Conservation (phyloP, 1,139 yeast species). For the Kurtzmaniella quercitrusa region DNA sequence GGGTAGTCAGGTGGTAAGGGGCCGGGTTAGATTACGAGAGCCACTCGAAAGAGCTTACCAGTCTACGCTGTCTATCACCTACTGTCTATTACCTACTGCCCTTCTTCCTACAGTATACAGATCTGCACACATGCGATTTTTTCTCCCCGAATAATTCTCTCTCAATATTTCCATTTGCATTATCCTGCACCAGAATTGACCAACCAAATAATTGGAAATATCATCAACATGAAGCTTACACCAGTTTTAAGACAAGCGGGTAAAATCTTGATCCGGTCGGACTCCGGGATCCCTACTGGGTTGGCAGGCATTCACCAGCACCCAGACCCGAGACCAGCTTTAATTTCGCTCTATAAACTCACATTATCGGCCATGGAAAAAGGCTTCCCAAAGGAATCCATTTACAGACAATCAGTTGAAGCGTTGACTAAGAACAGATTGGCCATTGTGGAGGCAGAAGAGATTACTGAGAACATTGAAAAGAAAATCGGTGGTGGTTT, state of each 20-base stretch:
- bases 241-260: slow-evolving; percentile 47
- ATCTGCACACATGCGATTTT: too few species aligned
- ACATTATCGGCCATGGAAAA: slow-evolving; percentile 57
- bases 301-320: slow-evolving; percentile 74
- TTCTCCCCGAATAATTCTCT: too few species aligned
- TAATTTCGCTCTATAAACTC: slow-evolving; percentile 64
- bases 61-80: too few species aligned
- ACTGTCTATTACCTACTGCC: too few species aligned
- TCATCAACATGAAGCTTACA: slow-evolving; percentile 36
- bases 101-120: too few species aligned
- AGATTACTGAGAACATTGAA: slow-evolving; percentile 67
- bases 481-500: slow-evolving; percentile 75
- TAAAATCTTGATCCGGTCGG: slow-evolving; percentile 63
- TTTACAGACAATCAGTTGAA: slow-evolving; percentile 75
- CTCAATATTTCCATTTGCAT: too few species aligned
- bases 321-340: slow-evolving; percentile 82
- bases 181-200: background rate
- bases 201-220: slow-evolving; percentile 3
- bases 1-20: too few species aligned
- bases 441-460: slow-evolving; percentile 59
- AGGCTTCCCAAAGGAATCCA: slow-evolving; percentile 65
- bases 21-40: too few species aligned
- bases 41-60: too few species aligned
- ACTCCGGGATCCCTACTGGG: slow-evolving; percentile 74
- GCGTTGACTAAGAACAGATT: slow-evolving; percentile 69